Base-by-base conservation (phyloP, 108 stramenopile species). In the Nitzschia putrida region DNA sequence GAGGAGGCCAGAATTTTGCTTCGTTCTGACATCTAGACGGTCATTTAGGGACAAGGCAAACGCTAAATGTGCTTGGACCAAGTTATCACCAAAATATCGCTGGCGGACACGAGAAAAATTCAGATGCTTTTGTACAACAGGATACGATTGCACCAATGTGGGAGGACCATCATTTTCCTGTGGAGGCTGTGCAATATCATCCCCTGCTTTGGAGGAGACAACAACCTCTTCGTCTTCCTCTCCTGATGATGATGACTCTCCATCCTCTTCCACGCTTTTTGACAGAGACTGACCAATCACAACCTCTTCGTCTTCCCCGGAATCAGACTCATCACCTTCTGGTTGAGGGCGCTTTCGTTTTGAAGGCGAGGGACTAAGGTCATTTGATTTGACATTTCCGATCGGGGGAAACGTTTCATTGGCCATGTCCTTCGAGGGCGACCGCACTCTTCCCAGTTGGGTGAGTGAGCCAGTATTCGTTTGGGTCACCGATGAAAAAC, bases 1-100 rank as follows among this genome's bases (percentile, higher is more conserved):
- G 4, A 91, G 64, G 3, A 91, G 84, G 1, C 84, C 80, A 34
- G 86, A 88, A 47, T 88, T 91, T 67, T 91, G 90, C 76, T 87
- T 91, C n/a, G 83, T 72, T 76, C 88, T 91, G 21, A 71, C 61
- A 61, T 82, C 84, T 38, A 91, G 61, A 16, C 90, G 74, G 12
- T 85, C 80, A 42, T 42, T 54, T 14, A 91, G 58, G 10, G 87
- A 76, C 18, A 63, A 43, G 12, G 71, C 42, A 41, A 91, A 80
- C 10, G 74, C 81, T 12, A 56, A 61, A 52, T 84, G 68, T 1
- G 84, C 77, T 37, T 50, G 60, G n/a, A 81, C 67, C 14, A 78
- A 21, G 63, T 84, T 88, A 29, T 47, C 53, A 8, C 80, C 86
- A 45, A 84, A 76, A 55, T 85, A 91, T 45, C 90, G 73, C 22